Evolutionary conservation across 106 monocot genomes (phyloP), one percentile per base, ranked within the genome.

Genomic region (Gastrodia elata): DNA sequence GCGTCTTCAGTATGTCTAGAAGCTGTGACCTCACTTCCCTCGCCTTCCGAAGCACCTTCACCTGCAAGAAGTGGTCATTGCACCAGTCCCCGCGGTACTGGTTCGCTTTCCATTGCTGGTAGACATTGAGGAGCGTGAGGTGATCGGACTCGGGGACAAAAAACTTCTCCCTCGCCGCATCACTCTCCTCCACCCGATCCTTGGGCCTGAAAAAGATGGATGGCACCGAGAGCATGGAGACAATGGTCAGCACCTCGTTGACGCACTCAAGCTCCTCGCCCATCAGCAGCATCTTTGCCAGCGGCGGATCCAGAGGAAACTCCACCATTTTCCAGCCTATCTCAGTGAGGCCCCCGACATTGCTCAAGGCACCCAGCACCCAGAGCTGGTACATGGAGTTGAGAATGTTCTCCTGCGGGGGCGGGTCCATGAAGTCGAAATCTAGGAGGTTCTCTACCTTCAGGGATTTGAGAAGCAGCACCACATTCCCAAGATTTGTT

Each of bases 291-390:
- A 98, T 98, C 65, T 93, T 93, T n/a, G 97, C 97, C 46, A 97
- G 78, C 6, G 97, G 88, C 14, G 97, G 97, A 73, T 97, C 97
- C 52, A 97, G 67, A 4, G 97, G 97, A 71, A 97, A 93, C 83
- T 97, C 97, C 4, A 93, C 92, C 97, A 97, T 97, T 55, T 93
- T 93, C 97, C 92, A 93, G 14, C 93, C 97, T n/a, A 97, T 75
- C 25, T 83, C 86, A 9, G 97, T 91, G 6, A 97, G 87, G 38
- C 81, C 40, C 0, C 92, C 96, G 24, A 88, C 90, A 84, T 97
- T 93, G 74, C 90, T 93, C 56, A 97, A 77, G 3, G 97, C 97
- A n/a, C 93, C 97, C 68, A 97, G 74, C 9, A 93, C 97, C 97
- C 92, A 93, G 1, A 97, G 83, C 80, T 97, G 97, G 64, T 93